phyloP scores from a whole-genome alignment of 192 early-diverging fungal species.

The Pecoramyces ruminantium region DNA sequence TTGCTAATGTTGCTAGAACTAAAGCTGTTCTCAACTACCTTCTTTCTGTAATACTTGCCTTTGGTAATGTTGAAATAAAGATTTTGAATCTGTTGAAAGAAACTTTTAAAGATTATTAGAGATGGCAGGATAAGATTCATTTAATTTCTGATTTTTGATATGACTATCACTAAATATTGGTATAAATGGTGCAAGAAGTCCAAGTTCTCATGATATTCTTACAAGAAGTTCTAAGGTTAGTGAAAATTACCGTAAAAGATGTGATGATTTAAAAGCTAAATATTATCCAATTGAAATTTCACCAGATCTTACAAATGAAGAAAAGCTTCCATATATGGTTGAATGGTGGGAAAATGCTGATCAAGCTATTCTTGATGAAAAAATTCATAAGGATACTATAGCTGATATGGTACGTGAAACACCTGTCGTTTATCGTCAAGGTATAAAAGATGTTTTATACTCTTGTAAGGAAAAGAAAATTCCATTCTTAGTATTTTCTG shows the following conservation, averaged over 20 bases:
- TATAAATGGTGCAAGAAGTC: conserved; percentile 16
- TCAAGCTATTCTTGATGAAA: conserved; percentile 23
- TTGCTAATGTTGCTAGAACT: not conserved
- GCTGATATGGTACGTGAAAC: conserved; percentile 24
- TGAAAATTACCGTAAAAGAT: conserved; percentile 2
- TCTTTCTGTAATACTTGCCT: not conserved
- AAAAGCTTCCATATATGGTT: conserved; percentile 48
- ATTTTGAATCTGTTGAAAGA: conserved; percentile 14
- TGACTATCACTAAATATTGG: conserved; percentile 46
- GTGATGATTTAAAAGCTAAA: conserved; percentile 27
- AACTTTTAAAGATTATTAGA: conserved; percentile 23
- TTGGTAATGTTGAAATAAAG: conserved; percentile 6
- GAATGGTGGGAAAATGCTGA: conserved; percentile 56
- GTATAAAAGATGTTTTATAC: conserved; percentile 18
- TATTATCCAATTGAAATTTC: conserved; percentile 60
- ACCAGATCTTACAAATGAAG: conserved; percentile 17
- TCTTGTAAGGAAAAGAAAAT: conserved; percentile 11
- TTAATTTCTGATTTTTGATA: conserved; percentile 55
- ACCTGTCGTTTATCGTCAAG: conserved; percentile 24
- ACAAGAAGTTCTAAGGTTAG: not conserved
- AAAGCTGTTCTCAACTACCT: not conserved
- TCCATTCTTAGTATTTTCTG: conserved; percentile 55
- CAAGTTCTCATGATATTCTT: conserved; percentile 12
- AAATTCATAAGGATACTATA: conserved; percentile 25
- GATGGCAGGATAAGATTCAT: conserved; percentile 31